These are phyloP conservation scores for Nannochloropsis limnetica DNA, from an alignment of 352 stramenopile genomes.

Conservation along the genomic window DNA sequence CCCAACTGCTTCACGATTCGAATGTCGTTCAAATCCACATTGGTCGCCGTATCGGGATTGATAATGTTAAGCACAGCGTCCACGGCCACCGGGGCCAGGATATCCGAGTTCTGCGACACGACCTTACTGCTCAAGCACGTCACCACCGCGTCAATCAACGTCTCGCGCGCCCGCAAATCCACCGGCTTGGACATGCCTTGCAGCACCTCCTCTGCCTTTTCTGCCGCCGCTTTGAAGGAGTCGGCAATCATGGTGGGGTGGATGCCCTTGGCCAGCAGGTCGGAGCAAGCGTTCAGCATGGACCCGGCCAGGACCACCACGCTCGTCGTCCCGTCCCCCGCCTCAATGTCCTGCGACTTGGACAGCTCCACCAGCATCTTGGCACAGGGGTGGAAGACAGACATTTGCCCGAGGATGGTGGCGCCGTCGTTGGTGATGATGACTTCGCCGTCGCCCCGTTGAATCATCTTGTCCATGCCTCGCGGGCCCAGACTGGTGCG, in stretches of 20 bases:
- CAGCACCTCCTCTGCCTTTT: constrained; percentile 68
- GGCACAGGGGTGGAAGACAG: constrained; percentile 94
- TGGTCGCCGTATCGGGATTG: constrained; percentile 76
- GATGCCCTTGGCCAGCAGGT: constrained; percentile 73
- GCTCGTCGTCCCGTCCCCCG: constrained; percentile 89
- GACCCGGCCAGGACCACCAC: constrained; percentile 96
- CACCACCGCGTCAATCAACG: constrained; percentile 91
- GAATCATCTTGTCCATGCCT: constrained; percentile 99
- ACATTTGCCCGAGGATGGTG: constrained; percentile 97
- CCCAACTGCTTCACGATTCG: constrained; percentile 92
- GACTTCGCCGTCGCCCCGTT: constrained; percentile 90
- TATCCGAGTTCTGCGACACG: constrained; percentile 91
- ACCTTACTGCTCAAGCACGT: constrained; percentile 96
- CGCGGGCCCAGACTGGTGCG: constrained; percentile 91
- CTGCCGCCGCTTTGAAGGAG: constrained; percentile 78
- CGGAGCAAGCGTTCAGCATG: constrained; percentile 83
- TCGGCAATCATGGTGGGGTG: constrained; percentile 96
- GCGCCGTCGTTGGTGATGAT: constrained; percentile 99
- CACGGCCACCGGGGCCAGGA: constrained; percentile 94
- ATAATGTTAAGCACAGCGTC: constrained; percentile 95
- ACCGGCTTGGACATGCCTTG: constrained; percentile 77
- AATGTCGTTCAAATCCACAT: constrained; percentile 95
- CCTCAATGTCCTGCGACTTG: constrained; percentile 98
- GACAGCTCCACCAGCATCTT: constrained; percentile 99
- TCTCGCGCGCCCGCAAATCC: constrained; percentile 79